These are phyloP conservation scores for Thuja plicata DNA, from an alignment of 83 land plant genomes.

Conservation along the genomic window DNA sequence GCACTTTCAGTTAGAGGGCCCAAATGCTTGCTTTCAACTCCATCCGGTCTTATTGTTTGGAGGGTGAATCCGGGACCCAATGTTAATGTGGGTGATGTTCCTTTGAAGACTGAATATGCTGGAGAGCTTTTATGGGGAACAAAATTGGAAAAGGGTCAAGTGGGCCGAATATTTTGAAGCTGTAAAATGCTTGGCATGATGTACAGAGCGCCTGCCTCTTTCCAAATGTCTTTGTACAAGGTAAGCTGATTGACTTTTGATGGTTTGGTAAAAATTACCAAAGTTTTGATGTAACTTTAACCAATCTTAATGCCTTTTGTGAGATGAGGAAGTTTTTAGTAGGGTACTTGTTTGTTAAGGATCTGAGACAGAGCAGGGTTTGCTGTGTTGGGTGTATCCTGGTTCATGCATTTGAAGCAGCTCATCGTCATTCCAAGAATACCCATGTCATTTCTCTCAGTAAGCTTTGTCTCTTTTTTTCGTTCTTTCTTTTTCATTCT, in stretches of 20 bases:
- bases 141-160: background rate
- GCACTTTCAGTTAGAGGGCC: background rate
- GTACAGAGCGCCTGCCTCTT: background rate
- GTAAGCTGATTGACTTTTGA: constrained; percentile 1
- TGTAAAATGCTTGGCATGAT: background rate
- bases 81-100: background rate
- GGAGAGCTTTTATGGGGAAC: background rate
- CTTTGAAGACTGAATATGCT: background rate
- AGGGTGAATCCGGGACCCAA: constrained; percentile 2
- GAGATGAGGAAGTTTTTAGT: background rate
- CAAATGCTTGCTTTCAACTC: background rate
- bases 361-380: background rate
- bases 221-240: background rate
- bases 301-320: background rate
- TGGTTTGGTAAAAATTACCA: background rate
- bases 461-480: background rate
- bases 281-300: background rate
- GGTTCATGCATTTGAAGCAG: background rate
- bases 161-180: background rate
- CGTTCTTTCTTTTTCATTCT: no score
- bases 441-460: background rate
- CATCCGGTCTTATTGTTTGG: background rate
- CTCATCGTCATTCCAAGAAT: background rate
- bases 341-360: background rate
- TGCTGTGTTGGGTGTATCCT: background rate